These are phyloP conservation scores for Taxawa tesnikishii DNA, from an alignment of 2,329 filamentous ascomycete genomes.

Conservation along the genomic window DNA sequence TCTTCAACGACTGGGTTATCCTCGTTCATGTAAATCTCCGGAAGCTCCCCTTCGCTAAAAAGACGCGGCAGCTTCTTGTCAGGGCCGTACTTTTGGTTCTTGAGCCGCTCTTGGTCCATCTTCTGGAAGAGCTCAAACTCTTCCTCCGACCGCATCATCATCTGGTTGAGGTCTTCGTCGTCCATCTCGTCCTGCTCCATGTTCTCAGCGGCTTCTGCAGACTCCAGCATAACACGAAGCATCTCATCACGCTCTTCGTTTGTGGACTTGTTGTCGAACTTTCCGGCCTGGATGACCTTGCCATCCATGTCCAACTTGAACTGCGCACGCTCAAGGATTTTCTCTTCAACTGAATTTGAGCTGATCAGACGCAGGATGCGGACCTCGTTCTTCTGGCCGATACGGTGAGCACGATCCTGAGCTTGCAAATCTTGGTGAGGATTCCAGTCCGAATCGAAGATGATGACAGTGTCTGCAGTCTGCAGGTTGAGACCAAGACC, in stretches of 20 bases:
- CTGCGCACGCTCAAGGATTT: slow-evolving; percentile 91
- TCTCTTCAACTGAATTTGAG: slow-evolving; percentile 95
- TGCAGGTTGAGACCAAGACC: slow-evolving; percentile 95
- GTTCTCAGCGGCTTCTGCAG: slow-evolving; percentile 52
- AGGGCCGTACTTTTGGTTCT: slow-evolving; percentile 59
- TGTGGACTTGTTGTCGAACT: slow-evolving; percentile 98
- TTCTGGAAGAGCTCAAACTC: slow-evolving; percentile 70
- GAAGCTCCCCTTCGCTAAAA: slow-evolving; percentile 76
- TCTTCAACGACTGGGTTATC: slow-evolving; percentile 72
- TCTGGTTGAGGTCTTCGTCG: slow-evolving; percentile 90
- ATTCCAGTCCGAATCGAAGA: slow-evolving; percentile 99
- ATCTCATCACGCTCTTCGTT: slow-evolving; percentile 97
- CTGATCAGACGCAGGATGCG: slow-evolving; percentile 92
- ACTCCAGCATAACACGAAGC: slow-evolving; percentile 83
- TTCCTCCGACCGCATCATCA: slow-evolving; percentile 77
- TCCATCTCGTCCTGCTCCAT: slow-evolving; percentile 96
- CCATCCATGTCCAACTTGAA: slow-evolving; percentile 99
- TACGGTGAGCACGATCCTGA: slow-evolving; percentile 99
- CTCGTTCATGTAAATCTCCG: slow-evolving; percentile 86
- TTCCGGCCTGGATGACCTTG: slow-evolving; percentile 98
- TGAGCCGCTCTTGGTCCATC: slow-evolving; percentile 64
- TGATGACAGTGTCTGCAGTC: slow-evolving; percentile 97
- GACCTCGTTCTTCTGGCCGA: slow-evolving; percentile 98
- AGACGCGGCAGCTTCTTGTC: slow-evolving; percentile 62
- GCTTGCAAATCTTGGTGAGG: slow-evolving; percentile 98